Conservation (phyloP, 2,329 filamentous ascomycete genomes). For the Phaeosphaeriaceae sp. region DNA sequence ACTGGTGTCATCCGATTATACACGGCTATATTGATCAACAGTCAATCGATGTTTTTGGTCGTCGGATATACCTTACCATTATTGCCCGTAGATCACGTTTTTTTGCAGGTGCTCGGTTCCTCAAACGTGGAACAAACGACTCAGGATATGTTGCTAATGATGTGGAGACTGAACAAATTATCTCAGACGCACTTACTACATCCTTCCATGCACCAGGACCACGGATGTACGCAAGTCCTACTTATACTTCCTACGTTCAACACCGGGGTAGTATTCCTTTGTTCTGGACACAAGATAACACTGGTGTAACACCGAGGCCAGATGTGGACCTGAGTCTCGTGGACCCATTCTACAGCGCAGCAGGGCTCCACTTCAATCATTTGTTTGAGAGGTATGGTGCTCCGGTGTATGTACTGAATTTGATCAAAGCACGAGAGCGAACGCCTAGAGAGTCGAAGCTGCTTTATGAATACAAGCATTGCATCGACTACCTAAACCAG, state of each 20-base stretch:
- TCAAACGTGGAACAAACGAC: constrained; percentile 95
- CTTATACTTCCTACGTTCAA: constrained; percentile 95
- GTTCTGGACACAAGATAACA: constrained; percentile 97
- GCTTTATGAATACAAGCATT: constrained; percentile 82
- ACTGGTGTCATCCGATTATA: constrained; percentile 95
- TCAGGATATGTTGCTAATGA: constrained; percentile 96
- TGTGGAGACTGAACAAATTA: constrained; percentile 98
- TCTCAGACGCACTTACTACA: constrained; percentile 91
- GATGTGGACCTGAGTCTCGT: constrained; percentile 95
- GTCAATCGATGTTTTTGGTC: constrained; percentile 75
- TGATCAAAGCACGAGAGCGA: constrained; percentile 85
- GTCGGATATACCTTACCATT: constrained; percentile 88
- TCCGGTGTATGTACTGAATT: constrained; percentile 87
- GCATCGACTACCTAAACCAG: constrained; percentile 91
- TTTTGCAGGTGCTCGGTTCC: constrained; percentile 91
- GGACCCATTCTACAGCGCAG: constrained; percentile 93
- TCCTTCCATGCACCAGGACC: constrained; percentile 93
- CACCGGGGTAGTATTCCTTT: constrained; percentile 96
- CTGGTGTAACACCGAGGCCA: constrained; percentile 92
- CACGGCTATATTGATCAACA: constrained; percentile 97
- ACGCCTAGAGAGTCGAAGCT: constrained; percentile 92
- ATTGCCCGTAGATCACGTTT: constrained; percentile 90
- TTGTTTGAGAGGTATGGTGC: constrained; percentile 92
- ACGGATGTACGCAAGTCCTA: constrained; percentile 82
- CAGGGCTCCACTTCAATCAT: constrained; percentile 93